Evolutionary conservation across 805 yeast genomes (phyloP).

Genomic region (Candida tallmaniae): DNA sequence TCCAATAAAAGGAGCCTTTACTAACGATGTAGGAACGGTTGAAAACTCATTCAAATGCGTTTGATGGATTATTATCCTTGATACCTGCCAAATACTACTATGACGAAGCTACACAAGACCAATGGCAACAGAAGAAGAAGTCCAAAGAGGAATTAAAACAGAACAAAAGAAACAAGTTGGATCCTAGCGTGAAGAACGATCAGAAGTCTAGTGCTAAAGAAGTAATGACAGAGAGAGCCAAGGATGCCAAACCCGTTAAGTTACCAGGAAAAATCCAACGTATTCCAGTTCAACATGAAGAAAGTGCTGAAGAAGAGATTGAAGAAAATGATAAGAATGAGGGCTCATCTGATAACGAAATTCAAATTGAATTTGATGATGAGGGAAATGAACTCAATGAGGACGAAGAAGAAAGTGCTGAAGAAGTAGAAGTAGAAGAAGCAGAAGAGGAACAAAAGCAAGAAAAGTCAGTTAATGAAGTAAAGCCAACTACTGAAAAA

Average conservation of each 20-base stretch:
- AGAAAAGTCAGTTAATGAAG: constrained; percentile 2
- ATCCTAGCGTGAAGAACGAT: constrained; percentile 55
- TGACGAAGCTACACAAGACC: constrained; percentile 84
- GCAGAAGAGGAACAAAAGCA: constrained; percentile 3
- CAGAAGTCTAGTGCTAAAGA: constrained; percentile 51
- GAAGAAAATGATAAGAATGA: constrained; percentile 14
- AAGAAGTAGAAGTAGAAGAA: no score
- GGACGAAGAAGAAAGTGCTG: no score
- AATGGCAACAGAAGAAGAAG: constrained; percentile 85
- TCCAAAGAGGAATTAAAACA: constrained; percentile 57
- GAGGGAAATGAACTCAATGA: constrained; percentile 34
- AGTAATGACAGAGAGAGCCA: constrained; percentile 51
- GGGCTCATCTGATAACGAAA: constrained; percentile 13
- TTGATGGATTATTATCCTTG: constrained; percentile 82
- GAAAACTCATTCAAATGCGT: constrained; percentile 74
- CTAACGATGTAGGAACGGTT: constrained; percentile 58
- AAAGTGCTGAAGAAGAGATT: constrained; percentile 11
- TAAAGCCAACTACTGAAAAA: constrained; percentile 3
- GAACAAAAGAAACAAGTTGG: constrained; percentile 67
- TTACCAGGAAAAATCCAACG: constrained; percentile 24
- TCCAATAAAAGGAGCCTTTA: no score
- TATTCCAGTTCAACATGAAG: constrained; percentile 9
- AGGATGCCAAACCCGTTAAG: constrained; percentile 47
- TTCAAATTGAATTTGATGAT: constrained; percentile 60
- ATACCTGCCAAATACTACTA: constrained; percentile 94